Base-by-base conservation (phyloP, 352 stramenopile genomes). In the Lagenidium giganteum region DNA sequence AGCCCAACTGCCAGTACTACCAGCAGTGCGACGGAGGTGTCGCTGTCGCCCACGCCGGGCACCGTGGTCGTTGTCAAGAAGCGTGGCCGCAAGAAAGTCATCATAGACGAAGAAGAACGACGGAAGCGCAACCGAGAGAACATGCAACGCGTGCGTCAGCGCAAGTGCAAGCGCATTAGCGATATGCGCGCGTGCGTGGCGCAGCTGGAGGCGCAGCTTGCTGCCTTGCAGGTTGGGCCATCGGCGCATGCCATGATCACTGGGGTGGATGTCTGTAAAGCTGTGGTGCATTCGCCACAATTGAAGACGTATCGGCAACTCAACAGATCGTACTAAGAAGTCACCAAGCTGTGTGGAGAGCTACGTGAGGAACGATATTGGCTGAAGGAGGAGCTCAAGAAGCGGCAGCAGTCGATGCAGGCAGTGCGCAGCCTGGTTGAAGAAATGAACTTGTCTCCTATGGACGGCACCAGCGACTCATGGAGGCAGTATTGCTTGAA, bases 111-210 rank as follows among this genome's bases (percentile, higher is more conserved):
- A 11, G 59, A 73, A 33, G 24, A 59, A 3, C 58, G 65, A 1
- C 61, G 61, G 22, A 49, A 56, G 31, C 61, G 58, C 25, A 77
- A 77, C 33, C 65, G 65, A 17, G 61, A 77, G 17, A 67, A 61
- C 22, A 77, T 77, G 66, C 62, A 59, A 17, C 66, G 62, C 42
- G 62, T 51, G 25, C 58, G 66, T 21, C 28, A 52, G 18, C 57
- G 63, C 1, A 52, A 70, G 41, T 49, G 51, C 11, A 45, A 44
- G 3, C 49, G 54, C 17, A 42, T 64, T 23, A 39, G 39, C 18
- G 37, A 56, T 30, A 56, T 75, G 25, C 54, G 60, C 44, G n/a
- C 16, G 9, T 46, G 51, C 45, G 64, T 70, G 39, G 36, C 51
- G n/a, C 38, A 51, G 51, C 52, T 74, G 4, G 59, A 74, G 32